Conservation (phyloP, 768 basidiomycete genomes). For the Suillus spraguei region DNA sequence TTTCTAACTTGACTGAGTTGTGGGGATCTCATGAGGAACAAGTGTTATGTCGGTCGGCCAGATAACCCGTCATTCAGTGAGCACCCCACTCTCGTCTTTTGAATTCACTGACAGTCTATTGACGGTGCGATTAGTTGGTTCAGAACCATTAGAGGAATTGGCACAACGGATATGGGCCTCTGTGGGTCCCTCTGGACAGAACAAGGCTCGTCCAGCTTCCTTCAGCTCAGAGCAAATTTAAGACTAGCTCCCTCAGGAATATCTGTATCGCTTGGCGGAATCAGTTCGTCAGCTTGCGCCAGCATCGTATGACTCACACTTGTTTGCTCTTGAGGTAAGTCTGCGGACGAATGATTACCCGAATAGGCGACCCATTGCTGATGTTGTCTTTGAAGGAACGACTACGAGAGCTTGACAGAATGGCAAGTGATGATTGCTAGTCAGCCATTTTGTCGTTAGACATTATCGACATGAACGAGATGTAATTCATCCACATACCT, state of each 20-base stretch:
- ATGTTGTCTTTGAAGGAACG: not conserved
- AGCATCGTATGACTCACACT: slow-evolving; percentile 72
- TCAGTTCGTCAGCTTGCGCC: slow-evolving; percentile 77
- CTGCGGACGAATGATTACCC: not conserved
- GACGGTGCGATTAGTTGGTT: slow-evolving; percentile 60
- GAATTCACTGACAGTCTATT: not conserved
- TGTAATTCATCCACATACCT: not conserved
- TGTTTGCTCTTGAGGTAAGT: slow-evolving; percentile 75
- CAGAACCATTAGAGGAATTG: slow-evolving; percentile 72
- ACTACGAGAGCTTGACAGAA: not conserved
- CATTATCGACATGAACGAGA: too few species aligned
- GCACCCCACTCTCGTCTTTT: slow-evolving; percentile 21
- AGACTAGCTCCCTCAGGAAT: slow-evolving; percentile 57
- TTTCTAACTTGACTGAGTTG: not conserved
- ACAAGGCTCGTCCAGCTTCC: slow-evolving; percentile 59
- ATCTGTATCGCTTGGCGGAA: slow-evolving; percentile 76
- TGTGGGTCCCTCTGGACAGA: slow-evolving; percentile 85
- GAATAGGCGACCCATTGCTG: not conserved
- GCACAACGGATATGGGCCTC: slow-evolving; percentile 72
- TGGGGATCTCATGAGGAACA: not conserved
- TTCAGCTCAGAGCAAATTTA: not conserved
- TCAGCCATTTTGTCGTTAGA: not conserved
- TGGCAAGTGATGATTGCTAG: not conserved
- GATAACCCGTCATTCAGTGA: slow-evolving; percentile 90
- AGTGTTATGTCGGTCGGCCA: slow-evolving; percentile 87